Percentiles rank a stretch among this genome's conserved stretches.
Evolutionary conservation across 208 protist species (phyloP).

Genomic region (Lotmaria passim): DNA sequence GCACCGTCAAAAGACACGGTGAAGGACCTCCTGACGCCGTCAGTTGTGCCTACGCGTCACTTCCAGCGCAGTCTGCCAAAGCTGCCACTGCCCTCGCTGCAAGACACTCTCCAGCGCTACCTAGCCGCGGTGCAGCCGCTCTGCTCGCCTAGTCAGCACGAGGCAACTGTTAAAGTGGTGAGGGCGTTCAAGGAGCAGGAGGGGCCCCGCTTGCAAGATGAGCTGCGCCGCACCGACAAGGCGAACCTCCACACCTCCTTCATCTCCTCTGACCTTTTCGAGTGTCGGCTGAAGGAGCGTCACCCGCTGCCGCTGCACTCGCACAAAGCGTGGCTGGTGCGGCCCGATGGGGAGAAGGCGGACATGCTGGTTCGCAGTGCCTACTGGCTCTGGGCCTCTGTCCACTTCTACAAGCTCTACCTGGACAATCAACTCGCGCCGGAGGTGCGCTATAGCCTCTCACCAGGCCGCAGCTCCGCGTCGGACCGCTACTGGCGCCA

Average conservation of each 20-base stretch:
- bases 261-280: conserved; percentile 84
- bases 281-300: conserved; percentile 59
- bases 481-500: conserved; percentile 50
- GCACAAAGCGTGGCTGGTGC: conserved; percentile 59
- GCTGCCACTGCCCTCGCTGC: conserved; percentile 73
- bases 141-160: conserved; percentile 53
- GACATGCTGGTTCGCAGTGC: conserved; percentile 78
- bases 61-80: conserved; percentile 85
- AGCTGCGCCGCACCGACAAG: conserved; percentile 74
- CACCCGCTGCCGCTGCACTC: conserved; percentile 69
- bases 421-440: conserved; percentile 75
- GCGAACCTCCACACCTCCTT: conserved; percentile 89
- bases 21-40: conserved; percentile 25
- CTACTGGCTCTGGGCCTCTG: conserved; percentile 76
- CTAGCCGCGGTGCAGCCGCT: conserved; percentile 58
- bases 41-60: conserved; percentile 69
- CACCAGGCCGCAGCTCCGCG: too few species aligned
- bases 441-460: conserved; percentile 66
- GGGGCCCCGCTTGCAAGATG: conserved; percentile 64
- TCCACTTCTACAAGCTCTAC: conserved; percentile 76
- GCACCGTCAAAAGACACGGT: conserved; percentile 18
- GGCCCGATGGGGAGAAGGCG: conserved; percentile 52
- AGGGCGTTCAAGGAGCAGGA: conserved; percentile 56
- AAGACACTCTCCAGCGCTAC: conserved; percentile 56
- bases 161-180: conserved; percentile 40